Evolutionary conservation across 2,329 filamentous ascomycete genomes (phyloP), one percentile per base, ranked within the genome.

Genomic region (Periconia digitata): DNA sequence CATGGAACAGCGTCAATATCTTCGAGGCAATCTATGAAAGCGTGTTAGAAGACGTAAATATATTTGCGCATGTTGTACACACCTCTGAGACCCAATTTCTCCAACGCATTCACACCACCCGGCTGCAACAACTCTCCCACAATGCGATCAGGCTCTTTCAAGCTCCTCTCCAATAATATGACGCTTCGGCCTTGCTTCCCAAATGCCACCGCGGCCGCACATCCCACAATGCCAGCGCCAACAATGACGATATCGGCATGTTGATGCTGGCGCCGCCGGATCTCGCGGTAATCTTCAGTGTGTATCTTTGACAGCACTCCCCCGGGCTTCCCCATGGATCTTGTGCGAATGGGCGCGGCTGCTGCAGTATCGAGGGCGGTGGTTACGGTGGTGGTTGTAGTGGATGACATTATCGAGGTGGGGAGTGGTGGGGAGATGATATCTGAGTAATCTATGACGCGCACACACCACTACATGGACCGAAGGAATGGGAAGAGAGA

Each of bases 41-140:
- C 12, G 12, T 4, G 46, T 62, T 37, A 60, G 58, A 41, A 21
- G 18, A 10, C 16, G 8, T 7, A 12, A 37, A n/a, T 38, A 17
- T 36, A 36, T 17, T 15, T 21, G 18, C 10, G 6, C 17, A 2
- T 27, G 21, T 7, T 13, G 15, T 12, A 55, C 56, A 16, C 46
- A 70, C 67, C 60, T 46, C 78, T 79, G 55, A 99, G 74, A 2
- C 94, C 94, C 42, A 99, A 77, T 67, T 89, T 84, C 64, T 85
- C 81, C 62, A 99, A 78, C 7, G 94, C 89, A 44, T 83, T 78
- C 27, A 96, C 85, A 42, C 94, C 94, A 43, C 94, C 94, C 0
- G 94, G 94, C 73, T 99, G 94, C 61, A 99, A 77, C 56, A 99
- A 76, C 76, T 99, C 94, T 61, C 94, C 94, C 40, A 99, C 91